A percentile compares a stretch with the other conserved stretches of the same genome.
Evolutionary conservation across 495 filamentous ascomycete species (phyloP).

Genomic region (Aspergillus indologenus): DNA sequence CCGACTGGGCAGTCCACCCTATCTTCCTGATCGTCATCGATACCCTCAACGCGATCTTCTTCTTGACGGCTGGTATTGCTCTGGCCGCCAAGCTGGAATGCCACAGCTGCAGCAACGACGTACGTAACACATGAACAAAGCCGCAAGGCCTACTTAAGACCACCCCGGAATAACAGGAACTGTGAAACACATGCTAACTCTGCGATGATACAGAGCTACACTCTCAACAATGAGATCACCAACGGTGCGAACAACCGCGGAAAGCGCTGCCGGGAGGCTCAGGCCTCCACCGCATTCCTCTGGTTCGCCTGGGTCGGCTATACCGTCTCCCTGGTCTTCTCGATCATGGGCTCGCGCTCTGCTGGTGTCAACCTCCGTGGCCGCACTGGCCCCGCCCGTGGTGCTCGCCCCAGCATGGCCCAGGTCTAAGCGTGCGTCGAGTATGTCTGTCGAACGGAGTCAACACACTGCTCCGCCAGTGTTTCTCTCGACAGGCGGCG

Average conservation of each 20-base stretch:
- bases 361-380: constrained; percentile 41
- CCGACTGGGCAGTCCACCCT: constrained; percentile 48
- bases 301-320: constrained; percentile 69
- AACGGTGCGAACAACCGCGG: constrained; percentile 51
- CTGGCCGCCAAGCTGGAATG: constrained; percentile 55
- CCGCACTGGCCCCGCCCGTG: constrained; percentile 38
- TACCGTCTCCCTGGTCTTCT: constrained; percentile 51
- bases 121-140: constrained; percentile 34
- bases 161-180: too few species aligned
- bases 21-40: constrained; percentile 57
- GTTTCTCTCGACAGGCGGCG: background rate
- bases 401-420: constrained; percentile 56
- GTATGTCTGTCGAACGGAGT: background rate
- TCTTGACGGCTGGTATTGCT: constrained; percentile 63
- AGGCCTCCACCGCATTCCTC: constrained; percentile 66
- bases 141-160: background rate
- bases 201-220: constrained; percentile 47
- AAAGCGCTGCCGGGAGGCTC: constrained; percentile 66
- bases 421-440: constrained; percentile 51
- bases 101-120: constrained; percentile 61
- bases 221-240: constrained; percentile 54
- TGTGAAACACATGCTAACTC: constrained; percentile 5
- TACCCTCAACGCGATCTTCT: constrained; percentile 60
- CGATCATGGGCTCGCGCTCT: constrained; percentile 40
- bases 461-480: background rate